A percentile compares a stretch with the other conserved stretches of the same genome.
phyloP scores from a whole-genome alignment of 768 basidiomycete species.

The Kwoniella newhampshirensis region DNA sequence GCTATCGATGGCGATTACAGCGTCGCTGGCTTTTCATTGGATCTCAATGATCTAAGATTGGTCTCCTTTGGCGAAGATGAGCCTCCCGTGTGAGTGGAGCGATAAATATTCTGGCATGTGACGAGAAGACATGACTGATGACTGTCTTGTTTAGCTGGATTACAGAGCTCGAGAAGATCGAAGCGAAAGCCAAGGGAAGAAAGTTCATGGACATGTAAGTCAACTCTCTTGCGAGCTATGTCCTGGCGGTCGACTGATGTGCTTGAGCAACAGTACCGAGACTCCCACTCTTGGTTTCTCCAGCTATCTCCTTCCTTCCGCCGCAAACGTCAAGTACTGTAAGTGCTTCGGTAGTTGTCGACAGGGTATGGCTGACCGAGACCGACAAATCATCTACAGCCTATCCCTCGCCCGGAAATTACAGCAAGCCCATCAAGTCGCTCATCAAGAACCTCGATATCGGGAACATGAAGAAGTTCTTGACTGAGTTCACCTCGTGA shows the following conservation, averaged over 20 bases:
- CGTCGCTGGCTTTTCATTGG: constrained; percentile 67
- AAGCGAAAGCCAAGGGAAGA: constrained; percentile 71
- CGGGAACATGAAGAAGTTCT: constrained; percentile 41
- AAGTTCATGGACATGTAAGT: constrained; percentile 77
- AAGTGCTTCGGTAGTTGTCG: constrained; percentile 7
- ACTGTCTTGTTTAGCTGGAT: constrained; percentile 59
- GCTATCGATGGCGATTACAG: constrained; percentile 7
- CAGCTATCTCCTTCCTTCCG: constrained; percentile 38
- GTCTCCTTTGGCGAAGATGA: constrained; percentile 69
- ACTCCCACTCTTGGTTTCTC: constrained; percentile 57
- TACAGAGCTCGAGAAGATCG: constrained; percentile 88
- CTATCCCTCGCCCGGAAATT: constrained; percentile 50
- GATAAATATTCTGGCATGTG: not conserved
- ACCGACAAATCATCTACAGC: constrained; percentile 21
- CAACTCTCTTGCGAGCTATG: not conserved
- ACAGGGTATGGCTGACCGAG: not conserved
- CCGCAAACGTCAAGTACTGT: constrained; percentile 41
- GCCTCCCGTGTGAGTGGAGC: constrained; percentile 60
- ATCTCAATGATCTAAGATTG: constrained; percentile 70
- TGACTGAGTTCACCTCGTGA: constrained; percentile 42
- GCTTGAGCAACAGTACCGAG: constrained; percentile 62
- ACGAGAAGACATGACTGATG: not conserved
- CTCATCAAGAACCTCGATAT: constrained; percentile 39
- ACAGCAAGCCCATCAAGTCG: constrained; percentile 43
- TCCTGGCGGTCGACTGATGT: not conserved